phyloP scores from a whole-genome alignment of 805 yeast species.

The Hanseniaspora singularis region DNA sequence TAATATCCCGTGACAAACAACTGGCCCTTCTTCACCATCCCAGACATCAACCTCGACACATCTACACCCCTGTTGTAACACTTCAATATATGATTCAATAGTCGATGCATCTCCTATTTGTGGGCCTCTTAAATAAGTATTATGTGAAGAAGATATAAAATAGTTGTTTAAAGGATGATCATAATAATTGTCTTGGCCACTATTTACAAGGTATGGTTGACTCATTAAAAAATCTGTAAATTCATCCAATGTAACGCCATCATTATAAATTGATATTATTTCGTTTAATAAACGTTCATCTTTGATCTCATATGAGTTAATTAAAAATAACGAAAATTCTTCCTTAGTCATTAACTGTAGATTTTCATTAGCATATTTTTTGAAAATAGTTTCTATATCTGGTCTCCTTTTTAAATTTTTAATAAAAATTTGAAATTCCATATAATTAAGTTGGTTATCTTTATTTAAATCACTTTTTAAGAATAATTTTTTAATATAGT shows the following conservation, averaged over 20 bases:
- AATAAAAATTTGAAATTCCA: constrained; percentile 67
- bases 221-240: constrained; percentile 27
- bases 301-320: constrained; percentile 38
- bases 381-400: constrained; percentile 48
- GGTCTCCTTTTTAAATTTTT: constrained; percentile 49
- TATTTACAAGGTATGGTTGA: constrained; percentile 21
- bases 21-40: constrained; percentile 76
- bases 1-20: constrained; percentile 85
- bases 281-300: constrained; percentile 25
- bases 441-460: constrained; percentile 48
- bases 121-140: constrained; percentile 78
- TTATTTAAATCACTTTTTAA: constrained; percentile 38
- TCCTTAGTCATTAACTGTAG: constrained; percentile 22
- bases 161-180: constrained; percentile 70
- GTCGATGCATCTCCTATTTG: constrained; percentile 83
- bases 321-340: constrained; percentile 36
- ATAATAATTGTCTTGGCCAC: constrained; percentile 29
- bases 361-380: constrained; percentile 22
- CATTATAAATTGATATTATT: constrained; percentile 31
- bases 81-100: constrained; percentile 76
- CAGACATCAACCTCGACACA: constrained; percentile 93
- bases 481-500: constrained; percentile 40
- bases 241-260: constrained; percentile 18
- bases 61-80: constrained; percentile 81
- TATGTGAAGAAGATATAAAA: constrained; percentile 85